These are phyloP conservation scores for Artemisia argyi DNA, from an alignment of 129 eudicot genomes.

Conservation along the genomic window DNA sequence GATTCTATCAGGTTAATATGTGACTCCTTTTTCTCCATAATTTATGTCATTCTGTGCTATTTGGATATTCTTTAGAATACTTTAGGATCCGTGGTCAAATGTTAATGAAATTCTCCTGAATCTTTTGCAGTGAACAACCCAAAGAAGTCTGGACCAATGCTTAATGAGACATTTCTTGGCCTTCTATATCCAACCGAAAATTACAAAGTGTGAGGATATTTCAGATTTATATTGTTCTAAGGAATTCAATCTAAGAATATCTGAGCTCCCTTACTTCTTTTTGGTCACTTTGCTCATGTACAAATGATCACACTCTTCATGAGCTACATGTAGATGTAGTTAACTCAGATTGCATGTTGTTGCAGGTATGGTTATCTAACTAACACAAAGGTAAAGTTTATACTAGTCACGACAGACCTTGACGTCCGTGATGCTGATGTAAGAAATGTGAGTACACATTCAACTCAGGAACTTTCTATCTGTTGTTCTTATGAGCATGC, in stretches of 20 bases:
- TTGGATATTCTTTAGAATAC: background rate
- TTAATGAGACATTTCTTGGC: conserved; percentile 97
- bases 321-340: background rate
- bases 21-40: background rate
- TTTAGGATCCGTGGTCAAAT: background rate
- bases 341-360: conserved; percentile 27
- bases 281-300: background rate
- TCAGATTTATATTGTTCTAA: background rate
- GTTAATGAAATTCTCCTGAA: conserved; percentile 17
- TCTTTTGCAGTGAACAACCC: conserved; percentile 89
- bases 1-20: background rate
- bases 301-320: conserved; percentile 21
- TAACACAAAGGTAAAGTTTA: conserved; percentile 97
- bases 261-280: background rate
- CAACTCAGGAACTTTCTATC: background rate
- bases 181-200: conserved; percentile 92
- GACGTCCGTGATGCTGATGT: conserved; percentile 94
- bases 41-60: background rate
- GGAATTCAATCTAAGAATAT: background rate
- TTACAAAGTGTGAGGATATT: conserved; percentile 83
- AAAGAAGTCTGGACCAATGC: conserved; percentile 87
- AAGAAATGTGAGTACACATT: conserved; percentile 71
- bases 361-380: conserved; percentile 95
- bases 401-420: conserved; percentile 92
- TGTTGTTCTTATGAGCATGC: conserved; percentile 4